Evolutionary conservation across 2,329 filamentous ascomycete species (phyloP).

Genomic region (Escovopsis weberi): DNA sequence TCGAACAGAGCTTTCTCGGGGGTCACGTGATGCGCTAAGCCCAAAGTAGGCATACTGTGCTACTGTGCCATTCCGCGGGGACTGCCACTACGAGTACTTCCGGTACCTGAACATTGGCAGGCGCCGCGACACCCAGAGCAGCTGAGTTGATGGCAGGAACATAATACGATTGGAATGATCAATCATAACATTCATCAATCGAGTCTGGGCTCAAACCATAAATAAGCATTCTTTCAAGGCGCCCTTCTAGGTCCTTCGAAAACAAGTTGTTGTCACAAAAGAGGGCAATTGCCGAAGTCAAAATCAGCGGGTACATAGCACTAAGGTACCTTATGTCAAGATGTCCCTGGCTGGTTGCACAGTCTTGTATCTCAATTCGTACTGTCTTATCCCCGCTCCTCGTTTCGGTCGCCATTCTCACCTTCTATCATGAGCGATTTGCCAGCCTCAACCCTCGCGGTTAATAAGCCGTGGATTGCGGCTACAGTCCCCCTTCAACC

Average conservation of each 20-base stretch:
- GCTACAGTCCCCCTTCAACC: not conserved
- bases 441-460: not conserved
- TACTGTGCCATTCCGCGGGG: too few species aligned
- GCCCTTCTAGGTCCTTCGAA: too few species aligned
- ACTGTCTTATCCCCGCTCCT: not conserved
- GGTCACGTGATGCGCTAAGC: conserved; percentile 24
- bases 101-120: not conserved
- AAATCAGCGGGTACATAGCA: too few species aligned
- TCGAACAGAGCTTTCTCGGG: conserved; percentile 29
- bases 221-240: too few species aligned
- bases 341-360: not conserved
- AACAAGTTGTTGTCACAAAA: too few species aligned
- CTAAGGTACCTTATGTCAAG: too few species aligned
- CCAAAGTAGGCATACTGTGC: conserved; percentile 8
- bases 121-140: too few species aligned
- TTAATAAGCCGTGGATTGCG: not conserved
- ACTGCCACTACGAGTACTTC: too few species aligned
- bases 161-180: too few species aligned
- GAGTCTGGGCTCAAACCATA: too few species aligned
- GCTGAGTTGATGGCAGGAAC: not conserved
- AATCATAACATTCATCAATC: too few species aligned
- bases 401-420: not conserved
- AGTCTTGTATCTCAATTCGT: not conserved
- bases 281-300: too few species aligned
- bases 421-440: not conserved